These are phyloP conservation scores for Colletotrichum eleusines DNA, from an alignment of 2,329 filamentous ascomycete genomes.

Conservation along the genomic window DNA sequence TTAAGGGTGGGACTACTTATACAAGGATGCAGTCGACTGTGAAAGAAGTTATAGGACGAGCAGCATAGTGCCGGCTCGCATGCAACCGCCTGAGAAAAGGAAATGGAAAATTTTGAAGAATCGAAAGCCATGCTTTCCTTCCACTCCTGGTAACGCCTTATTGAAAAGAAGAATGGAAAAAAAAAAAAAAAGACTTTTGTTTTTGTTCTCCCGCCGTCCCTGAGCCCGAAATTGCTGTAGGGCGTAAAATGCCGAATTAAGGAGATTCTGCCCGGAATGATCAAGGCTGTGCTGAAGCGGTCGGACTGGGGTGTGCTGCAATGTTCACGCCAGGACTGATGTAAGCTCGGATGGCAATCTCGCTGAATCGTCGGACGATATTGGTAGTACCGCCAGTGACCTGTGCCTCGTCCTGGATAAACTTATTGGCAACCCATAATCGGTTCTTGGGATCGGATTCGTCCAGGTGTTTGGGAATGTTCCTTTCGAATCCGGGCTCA, in stretches of 20 bases:
- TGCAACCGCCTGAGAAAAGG: conserved; percentile 20
- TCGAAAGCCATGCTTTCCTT: conserved; percentile 34
- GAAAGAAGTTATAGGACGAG: conserved; percentile 23
- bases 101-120: conserved; percentile 9
- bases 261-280: background rate
- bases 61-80: conserved; percentile 28
- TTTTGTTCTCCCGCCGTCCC: conserved; percentile 5
- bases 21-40: conserved; percentile 38
- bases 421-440: conserved; percentile 76
- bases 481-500: conserved; percentile 68
- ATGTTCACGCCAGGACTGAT: conserved; percentile 65
- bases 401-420: conserved; percentile 74
- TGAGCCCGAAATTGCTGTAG: conserved; percentile 34
- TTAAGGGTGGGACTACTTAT: conserved; percentile 27
- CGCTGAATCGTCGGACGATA: conserved; percentile 76
- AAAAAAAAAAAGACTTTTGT: conserved; percentile 5
- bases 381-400: conserved; percentile 78
- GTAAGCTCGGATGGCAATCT: conserved; percentile 73
- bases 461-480: conserved; percentile 70
- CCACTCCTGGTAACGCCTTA: conserved; percentile 32
- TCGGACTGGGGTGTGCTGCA: conserved; percentile 45
- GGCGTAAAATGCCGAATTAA: conserved; percentile 26
- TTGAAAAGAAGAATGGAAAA: background rate
- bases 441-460: conserved; percentile 76
- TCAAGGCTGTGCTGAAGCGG: conserved; percentile 23